Base-by-base conservation (phyloP, 2,329 filamentous ascomycete species). In the Bipolaris oryzae region DNA sequence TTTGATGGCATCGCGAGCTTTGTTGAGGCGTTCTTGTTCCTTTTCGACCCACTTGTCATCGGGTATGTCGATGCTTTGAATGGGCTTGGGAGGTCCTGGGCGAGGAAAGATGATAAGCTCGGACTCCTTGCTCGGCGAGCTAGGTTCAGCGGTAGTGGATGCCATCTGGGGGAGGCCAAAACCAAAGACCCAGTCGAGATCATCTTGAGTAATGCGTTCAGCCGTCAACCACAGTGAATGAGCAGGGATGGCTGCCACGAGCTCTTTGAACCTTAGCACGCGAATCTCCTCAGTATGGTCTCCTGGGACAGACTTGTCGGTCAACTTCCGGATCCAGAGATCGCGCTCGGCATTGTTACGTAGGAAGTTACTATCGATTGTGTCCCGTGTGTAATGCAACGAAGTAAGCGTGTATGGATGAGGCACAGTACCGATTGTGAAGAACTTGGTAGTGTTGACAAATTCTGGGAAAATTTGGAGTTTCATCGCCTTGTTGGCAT, bases 121-220 rank as follows among this genome's bases (percentile, higher is more conserved):
- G 1, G 85, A 83, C 1, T 84, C 82, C 0, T 85, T 83, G 5
- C 85, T 82, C 0, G 86, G 84, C 1, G 85, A 84, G 63, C 83
- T 79, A 13, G 83, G 84, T 59, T 84, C 83, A 44, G 81, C 83
- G 25, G 81, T 79, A 38, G 82, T 76, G 3, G 83, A 80, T 10
- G 79, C 77, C 18, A 80, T 77, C 44, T 82, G 81, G 1, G 93
- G 91, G 9, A 97, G 82, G 13, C 82, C 80, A 76, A 98, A 98
- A 51, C 94, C 95, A 72, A 98, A 91, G 64, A 89, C 85, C 92
- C 92, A 98, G 71, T 94, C 89, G 2, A 96, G 80, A 62, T 95
- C 89, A n/a, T 84, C 75, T 3, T 89, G 86, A 7, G 88, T 76
- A 23, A 75, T 70, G 41, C 71, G 77, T 68, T 90, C 87, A n/a